phyloP scores from a whole-genome alignment of 257 asterid species.

The Petrea volubilis region DNA sequence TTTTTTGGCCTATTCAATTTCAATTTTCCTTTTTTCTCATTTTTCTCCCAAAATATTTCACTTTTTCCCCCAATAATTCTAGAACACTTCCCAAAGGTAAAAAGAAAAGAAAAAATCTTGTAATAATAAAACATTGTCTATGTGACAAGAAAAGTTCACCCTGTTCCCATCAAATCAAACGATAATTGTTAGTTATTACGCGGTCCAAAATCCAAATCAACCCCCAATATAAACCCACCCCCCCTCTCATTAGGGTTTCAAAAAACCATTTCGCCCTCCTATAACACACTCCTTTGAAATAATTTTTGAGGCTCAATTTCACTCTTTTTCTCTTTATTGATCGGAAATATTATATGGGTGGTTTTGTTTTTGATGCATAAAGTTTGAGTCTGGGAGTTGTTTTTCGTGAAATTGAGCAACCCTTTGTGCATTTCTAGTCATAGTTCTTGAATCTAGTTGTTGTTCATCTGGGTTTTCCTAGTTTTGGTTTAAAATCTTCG shows the following conservation, averaged over 20 bases:
- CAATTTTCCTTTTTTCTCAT: not conserved
- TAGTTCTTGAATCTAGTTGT: not conserved
- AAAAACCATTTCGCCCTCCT: constrained; percentile 15
- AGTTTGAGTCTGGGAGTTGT: not conserved
- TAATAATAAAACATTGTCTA: constrained; percentile 21
- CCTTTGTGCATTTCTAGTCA: not conserved
- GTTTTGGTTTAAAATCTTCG: not conserved
- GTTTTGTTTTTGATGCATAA: not conserved
- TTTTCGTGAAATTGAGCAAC: not conserved
- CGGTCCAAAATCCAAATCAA: constrained; percentile 47
- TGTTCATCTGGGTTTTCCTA: constrained; percentile 7
- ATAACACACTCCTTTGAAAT: constrained; percentile 2
- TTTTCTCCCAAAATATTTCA: constrained; percentile 8
- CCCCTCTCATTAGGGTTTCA: constrained; percentile 36
- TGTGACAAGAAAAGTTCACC: not conserved
- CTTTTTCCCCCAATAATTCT: not conserved
- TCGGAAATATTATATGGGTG: not conserved
- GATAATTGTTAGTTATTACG: constrained; percentile 21
- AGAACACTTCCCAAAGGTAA: not conserved
- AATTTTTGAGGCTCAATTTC: not conserved
- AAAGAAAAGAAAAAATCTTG: not conserved
- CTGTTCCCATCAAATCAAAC: constrained; percentile 24
- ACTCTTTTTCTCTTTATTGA: not conserved
- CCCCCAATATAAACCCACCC: constrained; percentile 33
- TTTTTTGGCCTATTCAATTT: constrained; percentile 11